These are phyloP conservation scores for Boletus subluridellus DNA, from an alignment of 1,284 basidiomycete genomes.

Conservation along the genomic window DNA sequence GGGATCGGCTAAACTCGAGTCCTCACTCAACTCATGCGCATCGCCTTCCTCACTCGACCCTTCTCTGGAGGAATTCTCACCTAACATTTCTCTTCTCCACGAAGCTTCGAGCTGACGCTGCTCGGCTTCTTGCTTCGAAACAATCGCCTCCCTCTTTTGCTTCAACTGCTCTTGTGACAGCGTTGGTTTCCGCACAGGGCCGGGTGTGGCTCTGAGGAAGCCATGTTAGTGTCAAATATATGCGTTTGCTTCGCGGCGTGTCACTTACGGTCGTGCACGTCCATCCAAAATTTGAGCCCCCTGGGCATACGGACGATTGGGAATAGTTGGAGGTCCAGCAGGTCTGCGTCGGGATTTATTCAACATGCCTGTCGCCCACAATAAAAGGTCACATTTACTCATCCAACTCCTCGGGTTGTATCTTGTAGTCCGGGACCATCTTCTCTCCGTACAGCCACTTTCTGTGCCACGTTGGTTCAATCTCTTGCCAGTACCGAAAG, in stretches of 20 bases:
- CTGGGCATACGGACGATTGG: not conserved
- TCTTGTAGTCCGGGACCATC: not conserved
- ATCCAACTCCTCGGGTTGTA: not conserved
- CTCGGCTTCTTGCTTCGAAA: slow-evolving; percentile 19
- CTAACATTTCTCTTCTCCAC: not conserved
- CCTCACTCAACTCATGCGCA: not conserved
- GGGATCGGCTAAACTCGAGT: not conserved
- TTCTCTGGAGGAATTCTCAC: not conserved
- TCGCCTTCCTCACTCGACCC: not conserved
- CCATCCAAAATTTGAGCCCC: not conserved
- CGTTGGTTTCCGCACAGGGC: not conserved
- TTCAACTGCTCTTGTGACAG: slow-evolving; percentile 8
- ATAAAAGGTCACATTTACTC: slow-evolving; percentile 1
- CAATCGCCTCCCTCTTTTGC: slow-evolving; percentile 12
- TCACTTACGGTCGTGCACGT: slow-evolving; percentile 7
- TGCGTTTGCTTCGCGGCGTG: not conserved
- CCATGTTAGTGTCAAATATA: not conserved
- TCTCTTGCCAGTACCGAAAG: slow-evolving; percentile 31
- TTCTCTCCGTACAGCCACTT: slow-evolving; percentile 26
- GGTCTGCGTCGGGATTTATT: slow-evolving; percentile 5
- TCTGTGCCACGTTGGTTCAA: slow-evolving; percentile 22
- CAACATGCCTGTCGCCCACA: not conserved
- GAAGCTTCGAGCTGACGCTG: slow-evolving; percentile 13
- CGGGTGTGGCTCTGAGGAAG: not conserved
- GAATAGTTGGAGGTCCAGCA: slow-evolving; percentile 7